Percentiles rank a stretch among this genome's conserved stretches.
Evolutionary conservation across 306 rosid species (phyloP).

Genomic region (Gastrolobium villosum): DNA sequence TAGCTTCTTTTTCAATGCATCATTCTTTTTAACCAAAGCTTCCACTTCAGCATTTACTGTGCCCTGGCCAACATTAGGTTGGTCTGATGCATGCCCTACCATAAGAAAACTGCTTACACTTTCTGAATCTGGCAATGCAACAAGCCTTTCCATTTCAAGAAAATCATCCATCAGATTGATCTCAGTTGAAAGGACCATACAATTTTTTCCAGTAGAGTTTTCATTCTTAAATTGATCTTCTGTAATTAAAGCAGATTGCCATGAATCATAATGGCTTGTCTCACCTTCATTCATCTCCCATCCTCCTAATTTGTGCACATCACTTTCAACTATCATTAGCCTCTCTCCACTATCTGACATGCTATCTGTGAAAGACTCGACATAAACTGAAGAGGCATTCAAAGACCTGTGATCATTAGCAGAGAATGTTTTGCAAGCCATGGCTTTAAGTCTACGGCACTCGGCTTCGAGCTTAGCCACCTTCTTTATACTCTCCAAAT

Average conservation of each 20-base stretch:
- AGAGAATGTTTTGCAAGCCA: constrained; percentile 53
- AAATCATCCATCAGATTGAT: constrained; percentile 81
- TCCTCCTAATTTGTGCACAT: constrained; percentile 45
- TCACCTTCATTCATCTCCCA: constrained; percentile 54
- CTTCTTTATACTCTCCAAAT: constrained; percentile 69
- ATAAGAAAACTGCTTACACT: constrained; percentile 47
- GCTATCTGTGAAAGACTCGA: constrained; percentile 64
- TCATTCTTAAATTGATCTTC: constrained; percentile 52
- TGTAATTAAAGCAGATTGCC: constrained; percentile 51
- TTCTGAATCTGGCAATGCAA: constrained; percentile 60
- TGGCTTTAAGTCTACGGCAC: constrained; percentile 64
- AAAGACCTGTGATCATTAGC: constrained; percentile 53
- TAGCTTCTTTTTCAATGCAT: constrained; percentile 59
- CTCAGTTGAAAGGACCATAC: constrained; percentile 56
- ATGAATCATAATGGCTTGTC: constrained; percentile 48
- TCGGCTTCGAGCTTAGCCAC: constrained; percentile 79
- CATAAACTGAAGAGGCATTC: constrained; percentile 55
- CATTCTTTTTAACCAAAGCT: constrained; percentile 53
- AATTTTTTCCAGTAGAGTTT: constrained; percentile 49
- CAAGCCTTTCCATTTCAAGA: constrained; percentile 84
- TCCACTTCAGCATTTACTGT: constrained; percentile 54
- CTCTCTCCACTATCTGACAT: constrained; percentile 65
- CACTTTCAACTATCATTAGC: constrained; percentile 53
- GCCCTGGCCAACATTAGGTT: constrained; percentile 43
- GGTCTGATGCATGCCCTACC: constrained; percentile 40